A percentile compares a stretch with the other conserved stretches of the same genome.
Evolutionary conservation across 352 stramenopile species (phyloP).

Genomic region (Phytopythium vexans): DNA sequence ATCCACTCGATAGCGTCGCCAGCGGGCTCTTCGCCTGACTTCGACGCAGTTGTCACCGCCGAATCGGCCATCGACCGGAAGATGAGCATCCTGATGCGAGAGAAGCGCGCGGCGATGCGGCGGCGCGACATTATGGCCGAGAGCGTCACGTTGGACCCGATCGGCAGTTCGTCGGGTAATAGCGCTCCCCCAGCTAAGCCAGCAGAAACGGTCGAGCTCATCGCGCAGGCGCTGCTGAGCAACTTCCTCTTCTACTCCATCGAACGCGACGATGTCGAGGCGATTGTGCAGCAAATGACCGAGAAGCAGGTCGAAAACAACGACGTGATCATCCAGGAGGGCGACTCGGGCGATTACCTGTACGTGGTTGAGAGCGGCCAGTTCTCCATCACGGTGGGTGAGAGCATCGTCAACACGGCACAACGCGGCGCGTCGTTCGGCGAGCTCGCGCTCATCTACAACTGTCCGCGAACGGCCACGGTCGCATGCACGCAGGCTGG

Average conservation of each 20-base stretch:
- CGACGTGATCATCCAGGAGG: constrained; percentile 61
- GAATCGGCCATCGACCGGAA: constrained; percentile 36
- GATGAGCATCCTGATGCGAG: constrained; percentile 59
- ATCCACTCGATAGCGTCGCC: constrained; percentile 58
- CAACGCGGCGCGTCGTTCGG: constrained; percentile 88
- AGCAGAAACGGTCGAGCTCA: constrained; percentile 36
- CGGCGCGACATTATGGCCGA: constrained; percentile 73
- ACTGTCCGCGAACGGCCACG: constrained; percentile 91
- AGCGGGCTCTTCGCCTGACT: constrained; percentile 21
- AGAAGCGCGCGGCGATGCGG: constrained; percentile 57
- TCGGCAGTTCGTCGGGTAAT: constrained; percentile 35
- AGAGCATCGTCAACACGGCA: constrained; percentile 67
- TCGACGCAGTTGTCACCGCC: constrained; percentile 38
- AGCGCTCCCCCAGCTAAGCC: constrained; percentile 39
- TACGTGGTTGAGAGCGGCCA: constrained; percentile 80
- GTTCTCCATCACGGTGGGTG: constrained; percentile 87
- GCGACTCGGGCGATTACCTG: constrained; percentile 72
- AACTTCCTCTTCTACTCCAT: constrained; percentile 75
- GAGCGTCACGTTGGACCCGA: constrained; percentile 21
- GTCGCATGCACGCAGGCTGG: constrained; percentile 48
- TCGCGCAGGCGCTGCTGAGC: constrained; percentile 53
- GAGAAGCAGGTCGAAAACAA: constrained; percentile 31
- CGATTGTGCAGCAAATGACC: constrained; percentile 52
- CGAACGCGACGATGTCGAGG: constrained; percentile 40
- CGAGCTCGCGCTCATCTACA: constrained; percentile 96